A percentile compares a stretch with the other conserved stretches of the same genome.
Evolutionary conservation across 441 rosid genomes (phyloP).

Genomic region (Brassica balearica): DNA sequence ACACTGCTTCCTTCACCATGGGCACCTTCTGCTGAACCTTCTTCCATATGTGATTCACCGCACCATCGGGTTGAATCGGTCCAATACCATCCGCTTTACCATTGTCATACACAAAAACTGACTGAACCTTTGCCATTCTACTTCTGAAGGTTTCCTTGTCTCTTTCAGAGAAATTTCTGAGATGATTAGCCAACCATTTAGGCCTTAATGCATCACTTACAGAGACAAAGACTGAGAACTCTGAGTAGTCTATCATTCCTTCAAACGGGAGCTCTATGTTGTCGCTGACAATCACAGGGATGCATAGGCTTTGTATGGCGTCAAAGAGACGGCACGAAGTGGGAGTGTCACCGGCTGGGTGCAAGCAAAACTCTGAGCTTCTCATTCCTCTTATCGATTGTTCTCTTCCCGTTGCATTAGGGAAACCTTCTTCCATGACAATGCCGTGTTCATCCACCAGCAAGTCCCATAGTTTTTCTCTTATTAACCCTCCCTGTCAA

Average conservation of each 20-base stretch:
- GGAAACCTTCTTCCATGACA: constrained; percentile 96
- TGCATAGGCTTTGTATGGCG: constrained; percentile 93
- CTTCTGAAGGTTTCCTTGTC: constrained; percentile 58
- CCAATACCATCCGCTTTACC: constrained; percentile 72
- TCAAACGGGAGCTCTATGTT: constrained; percentile 89
- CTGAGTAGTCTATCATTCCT: constrained; percentile 77
- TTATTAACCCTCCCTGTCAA: constrained; percentile 76
- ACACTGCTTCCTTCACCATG: constrained; percentile 71
- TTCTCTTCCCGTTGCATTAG: constrained; percentile 88
- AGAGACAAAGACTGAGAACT: constrained; percentile 77
- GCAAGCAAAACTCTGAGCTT: constrained; percentile 87
- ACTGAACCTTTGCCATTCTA: constrained; percentile 63
- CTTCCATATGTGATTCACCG: constrained; percentile 88
- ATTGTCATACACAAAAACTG: constrained; percentile 66
- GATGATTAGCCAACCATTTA: constrained; percentile 67
- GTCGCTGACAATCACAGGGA: constrained; percentile 88
- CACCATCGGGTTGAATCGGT: constrained; percentile 69
- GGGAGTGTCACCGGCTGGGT: constrained; percentile 97
- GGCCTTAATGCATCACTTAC: constrained; percentile 74
- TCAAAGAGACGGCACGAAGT: constrained; percentile 94
- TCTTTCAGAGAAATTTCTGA: constrained; percentile 57
- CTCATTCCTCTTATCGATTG: constrained; percentile 91
- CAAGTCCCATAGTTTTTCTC: constrained; percentile 89
- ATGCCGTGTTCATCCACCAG: constrained; percentile 62
- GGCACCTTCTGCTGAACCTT: constrained; percentile 83